Evolutionary conservation across 805 yeast genomes (phyloP), one percentile per base, ranked within the genome.

Genomic region (Sugiyamaella floridensis): DNA sequence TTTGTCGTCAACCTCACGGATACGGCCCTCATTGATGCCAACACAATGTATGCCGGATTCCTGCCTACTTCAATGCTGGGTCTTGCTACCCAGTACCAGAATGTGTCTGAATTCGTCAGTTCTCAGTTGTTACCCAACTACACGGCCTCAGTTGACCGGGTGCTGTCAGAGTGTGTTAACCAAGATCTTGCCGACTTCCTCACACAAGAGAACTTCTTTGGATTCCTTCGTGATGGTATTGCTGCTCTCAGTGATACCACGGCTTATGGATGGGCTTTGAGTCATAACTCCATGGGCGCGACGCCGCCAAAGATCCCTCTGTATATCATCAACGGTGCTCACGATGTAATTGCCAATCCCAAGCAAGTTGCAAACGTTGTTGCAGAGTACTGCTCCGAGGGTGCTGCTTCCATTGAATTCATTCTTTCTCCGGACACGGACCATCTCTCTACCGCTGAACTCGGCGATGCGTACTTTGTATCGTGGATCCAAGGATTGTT

Each of bases 1-100:
- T 60, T 47, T 41, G 61, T 61, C 11, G 58, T 50, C 18, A 58
- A 63, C 48, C 18, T 59, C 43, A 55, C 60, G 4, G 60, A 56
- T 18, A 55, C 56, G 2, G 54, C 58, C 9, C 40, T 52, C 18
- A 28, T 45, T 5, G 54, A 55, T 44, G 57, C 60, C 48, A 54
- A 52, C 4, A 52, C 55, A 10, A n/a, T 55, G 7, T 56, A 47
- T 43, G 56, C 62, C 16, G 64, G 63, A 12, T 60, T 60, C 44
- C 50, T 57, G 5, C 58, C 61, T 14, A 58, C 60, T 6, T 64
- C 63, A 2, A 15, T 61, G 19, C 26, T 52, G 18, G 15, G 43
- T 49, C 43, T 61, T 11, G 55, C 59, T 26, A 44, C 51, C 20
- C 61, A 60, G 45, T 60, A 58, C 47, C 56, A 58, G 6, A 55